phyloP scores from a whole-genome alignment of 352 stramenopile genomes.

The Pythium rishiriense region DNA sequence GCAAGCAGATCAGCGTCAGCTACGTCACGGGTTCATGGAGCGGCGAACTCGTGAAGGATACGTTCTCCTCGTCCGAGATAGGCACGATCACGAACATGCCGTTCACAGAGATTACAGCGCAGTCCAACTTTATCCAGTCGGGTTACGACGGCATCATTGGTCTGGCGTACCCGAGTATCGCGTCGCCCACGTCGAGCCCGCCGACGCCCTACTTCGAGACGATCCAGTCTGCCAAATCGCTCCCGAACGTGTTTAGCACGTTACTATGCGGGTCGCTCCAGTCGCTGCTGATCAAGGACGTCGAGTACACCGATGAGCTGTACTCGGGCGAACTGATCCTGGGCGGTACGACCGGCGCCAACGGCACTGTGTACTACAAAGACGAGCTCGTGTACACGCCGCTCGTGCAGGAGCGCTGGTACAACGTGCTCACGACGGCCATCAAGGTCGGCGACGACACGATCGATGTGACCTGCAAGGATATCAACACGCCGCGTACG shows the following conservation, averaged over 20 bases:
- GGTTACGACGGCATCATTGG: conserved; percentile 81
- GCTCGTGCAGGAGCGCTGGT: conserved; percentile 76
- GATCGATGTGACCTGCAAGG: conserved; percentile 53
- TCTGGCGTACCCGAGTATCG: conserved; percentile 60
- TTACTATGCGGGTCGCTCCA: conserved; percentile 82
- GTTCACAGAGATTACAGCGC: conserved; percentile 56
- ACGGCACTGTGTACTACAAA: conserved; percentile 55
- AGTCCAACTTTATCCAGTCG: conserved; percentile 71
- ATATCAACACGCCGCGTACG: conserved; percentile 67
- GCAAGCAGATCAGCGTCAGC: conserved; percentile 52
- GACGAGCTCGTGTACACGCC: conserved; percentile 71
- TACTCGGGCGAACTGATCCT: conserved; percentile 67
- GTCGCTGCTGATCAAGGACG: conserved; percentile 42
- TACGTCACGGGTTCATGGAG: conserved; percentile 81
- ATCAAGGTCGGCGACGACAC: conserved; percentile 50
- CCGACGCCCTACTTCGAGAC: conserved; percentile 69
- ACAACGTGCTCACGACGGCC: conserved; percentile 76
- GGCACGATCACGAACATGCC: conserved; percentile 45
- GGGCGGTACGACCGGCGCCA: conserved; percentile 47
- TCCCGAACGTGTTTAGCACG: conserved; percentile 68
- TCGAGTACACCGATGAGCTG: conserved; percentile 38
- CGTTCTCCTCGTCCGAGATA: conserved; percentile 59
- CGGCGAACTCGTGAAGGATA: conserved; percentile 63
- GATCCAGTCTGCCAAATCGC: conserved; percentile 29
- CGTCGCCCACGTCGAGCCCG: conserved; percentile 44